These are phyloP conservation scores for Lathyrus aphaca DNA, from an alignment of 306 rosid species.

Conservation along the genomic window DNA sequence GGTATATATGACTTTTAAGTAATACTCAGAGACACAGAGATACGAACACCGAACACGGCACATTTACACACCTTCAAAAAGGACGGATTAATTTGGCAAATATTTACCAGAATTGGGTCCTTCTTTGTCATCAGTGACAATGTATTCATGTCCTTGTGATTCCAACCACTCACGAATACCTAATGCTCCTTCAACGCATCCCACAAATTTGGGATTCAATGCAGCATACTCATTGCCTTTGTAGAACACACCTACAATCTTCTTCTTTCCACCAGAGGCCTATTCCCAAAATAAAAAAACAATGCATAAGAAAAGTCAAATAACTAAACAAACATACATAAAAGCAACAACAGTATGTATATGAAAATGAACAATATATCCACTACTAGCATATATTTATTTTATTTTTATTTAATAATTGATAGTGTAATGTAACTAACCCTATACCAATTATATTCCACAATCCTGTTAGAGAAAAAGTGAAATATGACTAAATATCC, in stretches of 20 bases:
- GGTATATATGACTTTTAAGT: too few species aligned
- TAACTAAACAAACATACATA: neutral
- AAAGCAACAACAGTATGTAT: too few species aligned
- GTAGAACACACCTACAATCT: slow-evolving; percentile 96
- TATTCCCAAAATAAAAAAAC: neutral
- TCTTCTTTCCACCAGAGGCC: slow-evolving; percentile 59
- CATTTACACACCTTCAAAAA: neutral
- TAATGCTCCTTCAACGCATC: slow-evolving; percentile 84
- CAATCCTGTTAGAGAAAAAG: neutral
- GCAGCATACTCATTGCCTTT: slow-evolving; percentile 83
- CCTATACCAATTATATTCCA: neutral
- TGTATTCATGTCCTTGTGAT: slow-evolving; percentile 86
- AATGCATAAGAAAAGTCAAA: slow-evolving; percentile 1
- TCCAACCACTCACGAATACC: slow-evolving; percentile 92
- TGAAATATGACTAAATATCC: neutral
- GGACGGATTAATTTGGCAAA: neutral
- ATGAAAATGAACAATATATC: neutral
- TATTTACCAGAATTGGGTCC: slow-evolving; percentile 76
- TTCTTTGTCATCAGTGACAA: slow-evolving; percentile 95
- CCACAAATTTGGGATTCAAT: slow-evolving; percentile 84
- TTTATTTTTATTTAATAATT: neutral
- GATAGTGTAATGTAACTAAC: neutral
- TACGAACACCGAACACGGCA: neutral
- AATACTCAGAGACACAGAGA: neutral
- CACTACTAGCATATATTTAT: neutral